A percentile compares a stretch with the other conserved stretches of the same genome.
Evolutionary conservation across 2,329 filamentous ascomycete species (phyloP).

Genomic region (Colletotrichum lindemuthianum): DNA sequence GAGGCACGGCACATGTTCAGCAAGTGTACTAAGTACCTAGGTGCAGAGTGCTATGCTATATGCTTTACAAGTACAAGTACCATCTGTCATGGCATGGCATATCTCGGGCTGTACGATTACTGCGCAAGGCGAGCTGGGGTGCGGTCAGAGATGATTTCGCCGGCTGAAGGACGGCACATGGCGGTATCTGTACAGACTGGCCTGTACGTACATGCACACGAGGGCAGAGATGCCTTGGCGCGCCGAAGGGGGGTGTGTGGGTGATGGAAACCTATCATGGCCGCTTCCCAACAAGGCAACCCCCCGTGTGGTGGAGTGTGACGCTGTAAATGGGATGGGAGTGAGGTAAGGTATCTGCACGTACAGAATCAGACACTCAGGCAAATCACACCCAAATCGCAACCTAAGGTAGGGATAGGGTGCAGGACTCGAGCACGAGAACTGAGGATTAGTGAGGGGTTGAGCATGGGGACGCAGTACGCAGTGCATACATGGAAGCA

Average conservation of each 20-base stretch:
- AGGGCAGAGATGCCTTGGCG: constrained; percentile 11
- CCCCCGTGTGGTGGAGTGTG: not conserved
- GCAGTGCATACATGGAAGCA: too few relatives aligned
- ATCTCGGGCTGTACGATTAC: not conserved
- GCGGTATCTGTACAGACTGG: constrained; percentile 10
- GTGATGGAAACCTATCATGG: constrained; percentile 1
- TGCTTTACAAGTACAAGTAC: too few relatives aligned
- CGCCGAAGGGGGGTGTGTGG: constrained; percentile 5
- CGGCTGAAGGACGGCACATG: constrained; percentile 24
- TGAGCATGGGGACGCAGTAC: too few relatives aligned
- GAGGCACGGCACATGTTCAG: too few relatives aligned
- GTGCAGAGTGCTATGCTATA: too few relatives aligned
- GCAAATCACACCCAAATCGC: constrained; percentile 1
- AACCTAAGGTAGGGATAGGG: not conserved
- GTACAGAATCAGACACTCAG: too few relatives aligned
- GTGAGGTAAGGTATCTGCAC: not conserved
- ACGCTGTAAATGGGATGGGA: not conserved
- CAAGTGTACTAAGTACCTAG: too few relatives aligned
- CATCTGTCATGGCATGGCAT: not conserved
- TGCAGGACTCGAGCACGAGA: too few relatives aligned
- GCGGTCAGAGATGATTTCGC: constrained; percentile 21
- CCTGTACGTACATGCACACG: not conserved
- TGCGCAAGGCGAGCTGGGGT: constrained; percentile 22
- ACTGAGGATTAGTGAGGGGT: too few relatives aligned
- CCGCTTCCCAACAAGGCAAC: not conserved